phyloP scores from a whole-genome alignment of 805 yeast species.

The Metschnikowia cerradonensis region DNA sequence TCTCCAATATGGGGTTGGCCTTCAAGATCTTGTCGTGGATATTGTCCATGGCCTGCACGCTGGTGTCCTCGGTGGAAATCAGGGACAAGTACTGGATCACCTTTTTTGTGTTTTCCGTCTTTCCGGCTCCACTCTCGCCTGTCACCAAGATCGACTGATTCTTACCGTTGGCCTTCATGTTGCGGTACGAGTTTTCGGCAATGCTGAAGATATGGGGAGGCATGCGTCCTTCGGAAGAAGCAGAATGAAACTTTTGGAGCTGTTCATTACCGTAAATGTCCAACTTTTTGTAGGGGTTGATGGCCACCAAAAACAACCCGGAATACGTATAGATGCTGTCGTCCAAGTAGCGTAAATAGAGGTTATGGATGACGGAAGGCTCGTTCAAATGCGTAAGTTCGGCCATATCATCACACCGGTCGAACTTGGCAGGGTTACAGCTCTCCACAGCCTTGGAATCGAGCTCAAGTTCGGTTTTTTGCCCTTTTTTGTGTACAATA shows the following conservation, averaged over 20 bases:
- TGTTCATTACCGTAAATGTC: slow-evolving; percentile 64
- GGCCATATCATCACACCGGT: slow-evolving; percentile 91
- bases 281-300: slow-evolving; percentile 80
- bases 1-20: slow-evolving; percentile 92
- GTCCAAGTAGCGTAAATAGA: slow-evolving; percentile 69
- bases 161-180: slow-evolving; percentile 59
- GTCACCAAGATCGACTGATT: slow-evolving; percentile 95
- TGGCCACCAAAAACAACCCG: slow-evolving; percentile 91
- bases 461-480: slow-evolving; percentile 39
- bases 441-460: slow-evolving; percentile 46
- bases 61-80: slow-evolving; percentile 42
- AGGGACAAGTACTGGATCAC: slow-evolving; percentile 88
- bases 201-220: slow-evolving; percentile 91
- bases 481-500: slow-evolving; percentile 38
- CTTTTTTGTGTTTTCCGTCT: slow-evolving; percentile 94
- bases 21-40: slow-evolving; percentile 84
- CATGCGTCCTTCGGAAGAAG: slow-evolving; percentile 23
- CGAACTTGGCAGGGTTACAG: slow-evolving; percentile 87
- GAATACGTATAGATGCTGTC: slow-evolving; percentile 90
- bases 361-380: slow-evolving; percentile 88
- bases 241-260: slow-evolving; percentile 50
- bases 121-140: slow-evolving; percentile 99
- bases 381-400: slow-evolving; percentile 91
- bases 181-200: slow-evolving; percentile 81
- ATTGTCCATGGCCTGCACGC: slow-evolving; percentile 19